Evolutionary conservation across 1,139 yeast species (phyloP).

Genomic region (Sugiyamaella castrensis): DNA sequence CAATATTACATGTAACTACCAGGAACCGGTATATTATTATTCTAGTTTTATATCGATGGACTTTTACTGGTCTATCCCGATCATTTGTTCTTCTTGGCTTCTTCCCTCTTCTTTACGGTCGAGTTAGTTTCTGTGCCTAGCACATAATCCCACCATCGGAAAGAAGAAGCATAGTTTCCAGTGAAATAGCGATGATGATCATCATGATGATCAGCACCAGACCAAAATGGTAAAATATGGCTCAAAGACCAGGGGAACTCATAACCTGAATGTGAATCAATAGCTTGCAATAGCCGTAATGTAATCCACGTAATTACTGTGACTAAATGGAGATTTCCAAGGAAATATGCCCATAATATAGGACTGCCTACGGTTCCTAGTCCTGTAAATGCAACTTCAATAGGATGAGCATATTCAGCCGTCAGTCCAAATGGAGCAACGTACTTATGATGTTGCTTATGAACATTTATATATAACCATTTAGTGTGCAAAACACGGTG

Average conservation of each 20-base stretch:
- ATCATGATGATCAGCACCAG: slow-evolving; percentile 98
- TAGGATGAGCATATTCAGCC: slow-evolving; percentile 96
- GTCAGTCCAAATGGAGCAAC: slow-evolving; percentile 97
- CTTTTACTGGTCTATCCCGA: too few relatives aligned
- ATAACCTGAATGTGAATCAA: slow-evolving; percentile 95
- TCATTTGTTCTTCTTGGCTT: slow-evolving; percentile 12
- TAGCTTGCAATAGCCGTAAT: slow-evolving; percentile 88
- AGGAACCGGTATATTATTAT: background rate
- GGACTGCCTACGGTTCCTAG: slow-evolving; percentile 96
- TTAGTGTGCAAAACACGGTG: slow-evolving; percentile 88
- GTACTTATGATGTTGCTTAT: slow-evolving; percentile 93
- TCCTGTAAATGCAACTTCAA: slow-evolving; percentile 86
- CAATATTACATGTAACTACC: background rate
- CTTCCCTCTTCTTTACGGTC: slow-evolving; percentile 22
- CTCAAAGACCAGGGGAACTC: slow-evolving; percentile 95
- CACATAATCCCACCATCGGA: slow-evolving; percentile 88
- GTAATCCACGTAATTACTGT: slow-evolving; percentile 86
- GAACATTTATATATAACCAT: slow-evolving; percentile 81
- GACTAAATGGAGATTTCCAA: slow-evolving; percentile 70
- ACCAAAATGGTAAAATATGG: slow-evolving; percentile 90
- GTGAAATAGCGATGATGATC: slow-evolving; percentile 92
- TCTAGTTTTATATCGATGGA: too few relatives aligned
- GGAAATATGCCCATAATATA: slow-evolving; percentile 61
- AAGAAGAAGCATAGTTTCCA: slow-evolving; percentile 88
- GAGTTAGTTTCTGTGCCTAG: slow-evolving; percentile 71